Conservation (phyloP, 192 early-diverging fungal genomes). For the Coemansia biformis region DNA sequence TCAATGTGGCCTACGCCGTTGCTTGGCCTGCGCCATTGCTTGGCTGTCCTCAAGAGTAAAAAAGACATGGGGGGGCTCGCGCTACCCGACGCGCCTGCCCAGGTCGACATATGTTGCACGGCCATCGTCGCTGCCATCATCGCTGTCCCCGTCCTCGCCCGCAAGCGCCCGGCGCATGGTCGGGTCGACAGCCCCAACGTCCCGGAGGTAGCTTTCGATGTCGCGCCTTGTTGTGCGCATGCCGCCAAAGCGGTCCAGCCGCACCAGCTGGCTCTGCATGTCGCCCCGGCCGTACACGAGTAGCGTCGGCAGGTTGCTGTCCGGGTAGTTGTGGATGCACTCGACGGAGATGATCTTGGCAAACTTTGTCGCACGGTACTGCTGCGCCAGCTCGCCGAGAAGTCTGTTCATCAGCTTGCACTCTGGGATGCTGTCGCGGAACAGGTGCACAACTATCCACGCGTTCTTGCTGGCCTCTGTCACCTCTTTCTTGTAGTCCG, state of each 20-base stretch:
- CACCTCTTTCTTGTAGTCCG: conserved; percentile 84
- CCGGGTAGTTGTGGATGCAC: conserved; percentile 94
- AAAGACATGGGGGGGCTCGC: too few species aligned
- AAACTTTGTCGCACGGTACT: conserved; percentile 88
- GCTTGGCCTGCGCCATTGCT: too few species aligned
- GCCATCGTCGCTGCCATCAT: conserved; percentile 13
- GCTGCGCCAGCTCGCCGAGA: conserved; percentile 54
- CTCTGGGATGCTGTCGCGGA: conserved; percentile 66
- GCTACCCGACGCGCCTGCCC: conserved; percentile 10
- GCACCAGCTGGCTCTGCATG: conserved; percentile 75
- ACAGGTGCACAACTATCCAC: conserved; percentile 55
- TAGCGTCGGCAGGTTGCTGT: conserved; percentile 81
- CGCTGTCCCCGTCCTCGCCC: conserved; percentile 8
- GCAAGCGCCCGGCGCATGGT: conserved; percentile 19
- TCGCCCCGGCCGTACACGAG: conserved; percentile 88
- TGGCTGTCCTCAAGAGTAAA: too few species aligned
- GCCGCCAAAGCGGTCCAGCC: conserved; percentile 73
- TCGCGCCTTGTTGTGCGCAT: conserved; percentile 67
- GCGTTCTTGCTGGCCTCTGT: conserved; percentile 80
- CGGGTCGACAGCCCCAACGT: conserved; percentile 53
- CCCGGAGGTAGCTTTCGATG: conserved; percentile 50
- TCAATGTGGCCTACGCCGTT: too few species aligned
- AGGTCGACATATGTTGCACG: conserved; percentile 33
- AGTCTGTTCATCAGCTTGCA: conserved; percentile 80
- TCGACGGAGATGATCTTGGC: conserved; percentile 87